A percentile compares a stretch with the other conserved stretches of the same genome.
These are phyloP conservation scores for Rhodomyrtus psidioides DNA, from an alignment of 441 rosid species.

Conservation along the genomic window DNA sequence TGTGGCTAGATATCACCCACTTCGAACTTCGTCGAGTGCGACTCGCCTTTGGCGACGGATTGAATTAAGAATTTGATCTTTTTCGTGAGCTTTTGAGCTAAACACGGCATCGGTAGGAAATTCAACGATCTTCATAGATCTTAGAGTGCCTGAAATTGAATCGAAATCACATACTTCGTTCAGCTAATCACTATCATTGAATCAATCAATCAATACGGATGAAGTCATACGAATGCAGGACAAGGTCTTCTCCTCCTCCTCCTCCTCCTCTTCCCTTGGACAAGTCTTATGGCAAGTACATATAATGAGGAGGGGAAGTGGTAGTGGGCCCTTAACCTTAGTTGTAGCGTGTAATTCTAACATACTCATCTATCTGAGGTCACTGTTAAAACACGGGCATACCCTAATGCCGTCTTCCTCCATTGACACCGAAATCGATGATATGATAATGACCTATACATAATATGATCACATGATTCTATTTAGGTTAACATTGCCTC, in stretches of 20 bases:
- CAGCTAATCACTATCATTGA: accelerated
- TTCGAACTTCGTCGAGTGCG: neutral
- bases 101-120: neutral
- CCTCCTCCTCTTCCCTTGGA: neutral
- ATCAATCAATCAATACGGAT: neutral
- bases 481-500: no score
- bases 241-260: neutral
- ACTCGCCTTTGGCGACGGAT: accelerated
- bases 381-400: neutral
- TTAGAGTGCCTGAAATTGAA: neutral
- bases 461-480: no score
- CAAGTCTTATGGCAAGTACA: neutral
- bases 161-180: neutral
- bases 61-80: neutral
- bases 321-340: neutral
- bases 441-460: no score
- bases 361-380: neutral
- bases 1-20: neutral
- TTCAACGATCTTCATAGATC: no score
- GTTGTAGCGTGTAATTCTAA: neutral
- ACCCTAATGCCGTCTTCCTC: neutral
- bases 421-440: no score
- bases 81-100: neutral
- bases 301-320: neutral
- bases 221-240: neutral